A percentile compares a stretch with the other conserved stretches of the same genome.
Conservation (phyloP, 176 grass and related monocot genomes). For the Oryza meyeriana region DNA sequence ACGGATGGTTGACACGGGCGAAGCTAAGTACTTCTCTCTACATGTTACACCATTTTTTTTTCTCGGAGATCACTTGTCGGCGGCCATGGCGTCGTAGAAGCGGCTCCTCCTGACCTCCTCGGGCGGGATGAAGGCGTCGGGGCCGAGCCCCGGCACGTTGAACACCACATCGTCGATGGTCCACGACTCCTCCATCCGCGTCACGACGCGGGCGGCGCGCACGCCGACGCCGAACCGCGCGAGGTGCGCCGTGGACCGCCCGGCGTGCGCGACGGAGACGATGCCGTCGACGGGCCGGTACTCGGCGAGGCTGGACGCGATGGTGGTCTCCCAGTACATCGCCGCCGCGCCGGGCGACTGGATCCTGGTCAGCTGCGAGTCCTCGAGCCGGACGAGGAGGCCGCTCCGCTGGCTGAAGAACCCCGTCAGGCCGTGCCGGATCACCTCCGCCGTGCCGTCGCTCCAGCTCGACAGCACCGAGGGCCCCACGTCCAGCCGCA, state of each 20-base stretch:
- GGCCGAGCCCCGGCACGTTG: slow-evolving; percentile 78
- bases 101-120: slow-evolving; percentile 78
- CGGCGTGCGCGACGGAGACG: slow-evolving; percentile 66
- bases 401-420: slow-evolving; percentile 98
- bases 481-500: slow-evolving; percentile 66
- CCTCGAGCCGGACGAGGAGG: slow-evolving; percentile 71
- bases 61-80: slow-evolving; percentile 33
- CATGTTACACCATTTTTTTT: not conserved
- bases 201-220: slow-evolving; percentile 63
- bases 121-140: slow-evolving; percentile 87
- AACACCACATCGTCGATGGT: slow-evolving; percentile 88
- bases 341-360: slow-evolving; percentile 82
- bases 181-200: slow-evolving; percentile 94
- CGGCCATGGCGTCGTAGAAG: slow-evolving; percentile 53
- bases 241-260: slow-evolving; percentile 69
- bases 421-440: slow-evolving; percentile 81
- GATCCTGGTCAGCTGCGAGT: slow-evolving; percentile 89
- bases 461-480: slow-evolving; percentile 80
- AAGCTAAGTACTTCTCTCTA: slow-evolving; percentile 36
- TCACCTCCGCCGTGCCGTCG: slow-evolving; percentile 88
- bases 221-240: slow-evolving; percentile 83
- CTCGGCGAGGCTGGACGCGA: slow-evolving; percentile 54
- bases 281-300: slow-evolving; percentile 70
- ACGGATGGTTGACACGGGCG: slow-evolving; percentile 5
- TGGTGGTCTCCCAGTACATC: slow-evolving; percentile 98